Evolutionary conservation across 352 stramenopile species (phyloP), one percentile per base, ranked within the genome.

Genomic region (Phytophthora ohioensis): DNA sequence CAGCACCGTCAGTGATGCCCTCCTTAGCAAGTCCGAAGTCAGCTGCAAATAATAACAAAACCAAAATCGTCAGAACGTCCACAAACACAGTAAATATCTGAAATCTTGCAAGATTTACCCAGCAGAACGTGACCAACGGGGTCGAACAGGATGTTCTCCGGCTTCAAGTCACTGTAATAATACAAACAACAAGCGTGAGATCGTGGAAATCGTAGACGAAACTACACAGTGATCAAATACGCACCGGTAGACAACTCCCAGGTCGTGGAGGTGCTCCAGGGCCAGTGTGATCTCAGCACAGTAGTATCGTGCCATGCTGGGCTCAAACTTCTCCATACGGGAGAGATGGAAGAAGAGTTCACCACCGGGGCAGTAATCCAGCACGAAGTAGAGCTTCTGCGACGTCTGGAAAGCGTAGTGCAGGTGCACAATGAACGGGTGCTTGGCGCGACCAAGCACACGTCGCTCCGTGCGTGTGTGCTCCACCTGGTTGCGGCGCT

Each of bases 391-490:
- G 13, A 97, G 81, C 74, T 97, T 96, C 75, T 95, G 85, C 67
- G 84, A 88, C 57, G 89, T 96, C 80, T 97, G 91, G 76, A 97
- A 97, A 17, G 91, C 91, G 65, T 96, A 97, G 69, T 97, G 90
- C 63, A 98, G 62, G 65, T 95, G 91, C 64, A 79, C 57, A 67
- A 98, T 97, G 73, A 97, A 98, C 11, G 92, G 92, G 75, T 98
- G 92, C 68, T 96, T 94, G 67, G 92, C 92, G 34, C 87, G 78
- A 4, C 89, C 87, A 35, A 98, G 77, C 48, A 98, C 93, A 62
- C 90, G 83, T 34, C 97, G 88, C 84, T 99, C 98, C 31, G 97
- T 99, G 72, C 97, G 98, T 27, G 97, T 99, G 84, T 99, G 97
- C 79, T 99, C 97, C 21, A 99, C 94, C 81, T 99, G 97, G 78